Evolutionary conservation across 371 early-diverging fungal genomes (phyloP).

Genomic region (Mortierella sp.): DNA sequence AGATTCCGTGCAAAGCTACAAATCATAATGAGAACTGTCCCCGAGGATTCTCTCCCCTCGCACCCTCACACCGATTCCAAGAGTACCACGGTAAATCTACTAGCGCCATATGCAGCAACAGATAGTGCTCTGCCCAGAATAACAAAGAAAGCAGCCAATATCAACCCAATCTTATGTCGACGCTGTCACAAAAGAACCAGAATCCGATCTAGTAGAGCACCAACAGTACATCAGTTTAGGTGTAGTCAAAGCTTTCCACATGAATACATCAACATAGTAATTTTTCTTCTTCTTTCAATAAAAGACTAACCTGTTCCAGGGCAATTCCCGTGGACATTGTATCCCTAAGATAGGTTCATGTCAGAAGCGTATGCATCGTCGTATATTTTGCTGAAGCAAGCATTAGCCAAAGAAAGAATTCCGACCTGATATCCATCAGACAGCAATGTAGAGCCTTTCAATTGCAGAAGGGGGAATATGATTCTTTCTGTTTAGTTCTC

Average conservation of each 20-base stretch:
- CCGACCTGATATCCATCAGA: conserved; percentile 60
- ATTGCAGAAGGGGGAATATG: too few relatives aligned
- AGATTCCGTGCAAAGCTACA: conserved; percentile 73
- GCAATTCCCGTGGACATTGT: conserved; percentile 57
- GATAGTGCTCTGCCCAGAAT: conserved; percentile 64
- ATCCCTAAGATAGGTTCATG: conserved; percentile 54
- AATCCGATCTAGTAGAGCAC: conserved; percentile 40
- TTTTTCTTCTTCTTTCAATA: too few relatives aligned
- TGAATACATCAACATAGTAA: too few relatives aligned
- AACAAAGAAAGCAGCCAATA: conserved; percentile 62
- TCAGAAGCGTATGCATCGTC: conserved; percentile 43
- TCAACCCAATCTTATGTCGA: conserved; percentile 65
- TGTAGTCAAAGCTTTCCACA: too few relatives aligned
- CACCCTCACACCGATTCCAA: conserved; percentile 66
- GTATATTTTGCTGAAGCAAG: conserved; percentile 50
- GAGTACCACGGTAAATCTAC: conserved; percentile 64
- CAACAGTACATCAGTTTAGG: too few relatives aligned
- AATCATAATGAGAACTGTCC: conserved; percentile 66
- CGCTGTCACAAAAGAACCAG: conserved; percentile 62
- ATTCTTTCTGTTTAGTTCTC: too few relatives aligned
- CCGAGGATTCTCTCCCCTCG: conserved; percentile 70
- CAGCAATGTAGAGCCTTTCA: conserved; percentile 48
- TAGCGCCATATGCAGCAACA: conserved; percentile 50
- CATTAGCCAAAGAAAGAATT: conserved; percentile 54
- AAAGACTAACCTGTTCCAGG: conserved; percentile 33